These are phyloP conservation scores for Flaveria ramosissima DNA, from an alignment of 129 eudicot species.

Conservation along the genomic window DNA sequence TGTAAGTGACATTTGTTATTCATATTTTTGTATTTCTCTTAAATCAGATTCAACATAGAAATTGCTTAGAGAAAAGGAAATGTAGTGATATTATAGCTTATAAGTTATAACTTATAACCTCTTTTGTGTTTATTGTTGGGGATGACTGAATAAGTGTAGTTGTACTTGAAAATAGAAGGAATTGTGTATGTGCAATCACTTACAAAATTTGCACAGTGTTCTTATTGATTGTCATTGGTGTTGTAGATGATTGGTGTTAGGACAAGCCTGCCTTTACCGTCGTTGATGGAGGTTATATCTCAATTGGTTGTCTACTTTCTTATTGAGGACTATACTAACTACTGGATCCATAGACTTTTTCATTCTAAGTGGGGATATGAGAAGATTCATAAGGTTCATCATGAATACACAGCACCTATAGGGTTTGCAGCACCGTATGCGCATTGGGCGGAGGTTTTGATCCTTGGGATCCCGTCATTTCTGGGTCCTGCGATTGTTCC, in stretches of 20 bases:
- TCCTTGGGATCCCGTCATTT: constrained; percentile 79
- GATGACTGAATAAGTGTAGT: background rate
- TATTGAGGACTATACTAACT: constrained; percentile 75
- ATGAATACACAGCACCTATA: constrained; percentile 79
- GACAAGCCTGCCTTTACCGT: constrained; percentile 74
- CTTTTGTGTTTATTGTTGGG: background rate
- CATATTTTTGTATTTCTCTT: background rate
- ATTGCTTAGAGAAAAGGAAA: background rate
- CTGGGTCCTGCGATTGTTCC: constrained; percentile 83
- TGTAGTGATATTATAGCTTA: constrained; percentile 15
- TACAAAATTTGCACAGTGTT: background rate
- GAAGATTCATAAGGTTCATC: constrained; percentile 79
- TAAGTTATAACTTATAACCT: constrained; percentile 21
- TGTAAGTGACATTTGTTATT: background rate
- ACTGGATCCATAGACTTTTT: constrained; percentile 79
- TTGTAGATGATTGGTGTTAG: constrained; percentile 45
- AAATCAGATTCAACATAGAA: background rate
- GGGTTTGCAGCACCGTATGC: constrained; percentile 76
- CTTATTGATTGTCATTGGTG: background rate
- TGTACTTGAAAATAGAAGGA: background rate
- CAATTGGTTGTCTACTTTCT: constrained; percentile 66
- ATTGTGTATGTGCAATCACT: background rate
- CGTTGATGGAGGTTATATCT: constrained; percentile 49
- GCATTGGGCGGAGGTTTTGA: constrained; percentile 74
- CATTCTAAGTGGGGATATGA: constrained; percentile 80